Conservation (phyloP, 345 rosid species). For the Eutrema japonicum region DNA sequence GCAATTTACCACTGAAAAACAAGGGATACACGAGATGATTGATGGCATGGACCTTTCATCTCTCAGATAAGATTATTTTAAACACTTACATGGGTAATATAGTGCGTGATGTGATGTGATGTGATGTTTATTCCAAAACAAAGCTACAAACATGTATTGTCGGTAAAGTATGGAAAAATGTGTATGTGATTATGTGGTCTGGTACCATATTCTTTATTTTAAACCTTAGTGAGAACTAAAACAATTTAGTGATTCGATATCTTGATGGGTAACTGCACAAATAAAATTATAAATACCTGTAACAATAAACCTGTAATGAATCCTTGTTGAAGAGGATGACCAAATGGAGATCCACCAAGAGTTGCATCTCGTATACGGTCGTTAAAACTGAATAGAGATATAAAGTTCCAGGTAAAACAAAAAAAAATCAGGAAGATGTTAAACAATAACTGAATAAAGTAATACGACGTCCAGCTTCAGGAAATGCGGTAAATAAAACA, state of each 20-base stretch:
- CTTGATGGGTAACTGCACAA: conserved; percentile 16
- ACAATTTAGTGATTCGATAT: not conserved
- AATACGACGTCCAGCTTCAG: conserved; percentile 7
- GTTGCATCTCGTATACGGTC: conserved; percentile 97
- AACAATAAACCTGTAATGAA: conserved; percentile 80
- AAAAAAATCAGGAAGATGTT: conserved; percentile 7
- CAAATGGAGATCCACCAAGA: conserved; percentile 99
- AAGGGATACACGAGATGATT: conserved; percentile 10
- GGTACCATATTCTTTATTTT: not conserved
- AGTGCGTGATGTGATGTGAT: not conserved
- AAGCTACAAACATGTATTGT: not conserved
- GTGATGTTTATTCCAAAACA: not conserved
- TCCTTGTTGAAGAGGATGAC: conserved; percentile 97
- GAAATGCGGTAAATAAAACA: conserved; percentile 18
- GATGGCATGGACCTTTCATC: conserved; percentile 8
- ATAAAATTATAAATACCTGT: conserved; percentile 57
- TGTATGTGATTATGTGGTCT: not conserved
- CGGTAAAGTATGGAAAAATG: conserved; percentile 4
- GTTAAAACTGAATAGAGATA: conserved; percentile 69
- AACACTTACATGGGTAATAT: conserved; percentile 1
- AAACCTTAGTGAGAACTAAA: conserved; percentile 13
- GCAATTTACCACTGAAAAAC: conserved; percentile 14
- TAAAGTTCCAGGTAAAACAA: conserved; percentile 23
- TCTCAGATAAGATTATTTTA: not conserved
- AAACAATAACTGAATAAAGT: conserved; percentile 24